These are phyloP conservation scores for Glaciozyma martinii DNA, from an alignment of 768 basidiomycete species.

Conservation along the genomic window DNA sequence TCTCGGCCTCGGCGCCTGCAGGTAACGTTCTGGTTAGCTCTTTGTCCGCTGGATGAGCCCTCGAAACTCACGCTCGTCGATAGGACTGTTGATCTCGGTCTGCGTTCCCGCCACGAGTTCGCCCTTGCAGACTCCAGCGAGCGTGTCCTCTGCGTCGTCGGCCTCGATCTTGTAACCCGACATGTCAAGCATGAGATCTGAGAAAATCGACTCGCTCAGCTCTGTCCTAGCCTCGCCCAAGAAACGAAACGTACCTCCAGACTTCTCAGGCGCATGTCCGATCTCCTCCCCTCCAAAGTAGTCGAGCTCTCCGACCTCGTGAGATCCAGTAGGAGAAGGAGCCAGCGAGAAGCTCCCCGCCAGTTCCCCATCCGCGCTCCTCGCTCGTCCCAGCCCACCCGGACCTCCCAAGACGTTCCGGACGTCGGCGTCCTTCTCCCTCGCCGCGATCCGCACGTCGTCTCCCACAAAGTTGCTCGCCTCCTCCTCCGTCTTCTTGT, in stretches of 20 bases:
- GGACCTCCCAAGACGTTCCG: slow-evolving; percentile 4
- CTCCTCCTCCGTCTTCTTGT: background rate
- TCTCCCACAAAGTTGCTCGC: slow-evolving; percentile 10
- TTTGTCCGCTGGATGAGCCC: too few species aligned
- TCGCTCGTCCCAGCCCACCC: slow-evolving; percentile 6
- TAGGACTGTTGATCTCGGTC: background rate
- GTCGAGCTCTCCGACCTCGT: background rate
- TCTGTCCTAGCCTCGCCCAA: background rate
- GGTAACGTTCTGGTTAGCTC: background rate
- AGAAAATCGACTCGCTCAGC: background rate
- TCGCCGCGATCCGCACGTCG: slow-evolving; percentile 21
- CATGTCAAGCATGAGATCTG: slow-evolving; percentile 71
- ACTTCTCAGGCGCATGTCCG: slow-evolving; percentile 13
- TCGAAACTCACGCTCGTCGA: slow-evolving; percentile 17
- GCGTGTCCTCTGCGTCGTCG: slow-evolving; percentile 4
- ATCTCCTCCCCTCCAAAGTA: background rate
- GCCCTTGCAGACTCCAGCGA: background rate
- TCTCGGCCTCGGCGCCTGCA: slow-evolving; percentile 27
- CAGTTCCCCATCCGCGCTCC: background rate
- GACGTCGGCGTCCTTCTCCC: slow-evolving; percentile 17
- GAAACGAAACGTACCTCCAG: slow-evolving; percentile 15
- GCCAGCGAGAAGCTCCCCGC: slow-evolving; percentile 6
- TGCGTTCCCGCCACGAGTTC: background rate
- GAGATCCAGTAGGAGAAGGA: background rate
- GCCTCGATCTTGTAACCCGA: slow-evolving; percentile 63